These are phyloP conservation scores for Phlebiopsis flavidoalba DNA, from an alignment of 768 basidiomycete genomes.

Conservation along the genomic window DNA sequence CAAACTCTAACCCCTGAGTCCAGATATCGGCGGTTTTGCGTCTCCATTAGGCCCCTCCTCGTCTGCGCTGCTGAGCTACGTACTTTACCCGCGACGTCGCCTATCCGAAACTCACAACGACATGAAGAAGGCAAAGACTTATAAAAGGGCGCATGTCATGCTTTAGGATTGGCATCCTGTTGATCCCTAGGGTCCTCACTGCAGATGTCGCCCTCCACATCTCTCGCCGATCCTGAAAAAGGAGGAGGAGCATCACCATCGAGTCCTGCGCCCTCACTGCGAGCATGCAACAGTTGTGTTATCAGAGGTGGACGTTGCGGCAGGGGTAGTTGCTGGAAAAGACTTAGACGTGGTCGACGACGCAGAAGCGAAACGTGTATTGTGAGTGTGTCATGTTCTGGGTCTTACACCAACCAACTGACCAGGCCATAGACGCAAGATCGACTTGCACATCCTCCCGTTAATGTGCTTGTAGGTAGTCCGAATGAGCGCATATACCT, in stretches of 20 bases:
- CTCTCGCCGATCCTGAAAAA: constrained; percentile 1
- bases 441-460: constrained; percentile 73
- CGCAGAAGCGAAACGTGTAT: constrained; percentile 39
- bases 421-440: constrained; percentile 43
- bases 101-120: background rate
- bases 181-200: background rate
- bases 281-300: constrained; percentile 21
- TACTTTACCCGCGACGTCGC: background rate
- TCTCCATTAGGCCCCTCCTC: background rate
- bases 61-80: background rate
- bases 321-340: constrained; percentile 40
- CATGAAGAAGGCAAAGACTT: background rate
- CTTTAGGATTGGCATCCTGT: background rate
- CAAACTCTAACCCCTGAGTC: background rate
- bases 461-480: constrained; percentile 70
- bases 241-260: no score
- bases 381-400: constrained; percentile 31
- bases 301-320: constrained; percentile 53
- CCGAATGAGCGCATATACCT: background rate
- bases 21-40: background rate
- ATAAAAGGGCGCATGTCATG: background rate
- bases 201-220: background rate
- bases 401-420: background rate
- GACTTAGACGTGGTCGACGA: constrained; percentile 41
- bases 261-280: background rate